phyloP scores from a whole-genome alignment of 2,329 filamentous ascomycete species.

The Curvularia spicifera region DNA sequence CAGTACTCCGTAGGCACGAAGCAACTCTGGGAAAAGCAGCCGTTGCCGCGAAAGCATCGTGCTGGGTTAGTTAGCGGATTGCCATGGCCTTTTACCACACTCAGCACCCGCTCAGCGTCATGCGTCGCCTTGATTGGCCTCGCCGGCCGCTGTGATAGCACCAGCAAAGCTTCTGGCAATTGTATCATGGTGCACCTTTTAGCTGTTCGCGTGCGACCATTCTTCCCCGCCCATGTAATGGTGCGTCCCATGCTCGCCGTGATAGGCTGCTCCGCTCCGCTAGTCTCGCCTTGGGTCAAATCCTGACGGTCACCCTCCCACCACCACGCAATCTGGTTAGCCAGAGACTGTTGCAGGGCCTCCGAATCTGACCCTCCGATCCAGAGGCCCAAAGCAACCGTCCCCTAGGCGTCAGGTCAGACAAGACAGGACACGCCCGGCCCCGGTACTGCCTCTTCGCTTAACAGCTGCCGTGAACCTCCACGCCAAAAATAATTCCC shows the following conservation, averaged over 20 bases:
- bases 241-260: slow-evolving; percentile 11
- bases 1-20: slow-evolving; percentile 22
- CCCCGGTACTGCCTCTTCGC: slow-evolving; percentile 6
- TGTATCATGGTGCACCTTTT: slow-evolving; percentile 12
- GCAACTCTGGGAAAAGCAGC: slow-evolving; percentile 18
- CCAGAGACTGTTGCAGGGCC: slow-evolving; percentile 37
- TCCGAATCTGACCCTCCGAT: slow-evolving; percentile 29
- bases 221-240: slow-evolving; percentile 18
- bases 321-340: slow-evolving; percentile 31
- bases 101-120: slow-evolving; percentile 39
- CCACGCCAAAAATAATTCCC: slow-evolving; percentile 10
- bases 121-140: slow-evolving; percentile 34
- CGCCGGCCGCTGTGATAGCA: slow-evolving; percentile 27
- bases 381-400: slow-evolving; percentile 10
- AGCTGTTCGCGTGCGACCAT: slow-evolving; percentile 3
- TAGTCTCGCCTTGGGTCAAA: slow-evolving; percentile 19
- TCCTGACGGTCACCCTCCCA: slow-evolving; percentile 25
- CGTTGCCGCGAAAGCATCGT: slow-evolving; percentile 21
- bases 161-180: slow-evolving; percentile 2
- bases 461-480: slow-evolving; percentile 8
- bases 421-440: slow-evolving; percentile 4
- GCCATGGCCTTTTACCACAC: slow-evolving; percentile 35
- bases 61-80: slow-evolving; percentile 25
- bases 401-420: slow-evolving; percentile 1
- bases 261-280: slow-evolving; percentile 26